phyloP scores from a whole-genome alignment of 306 rosid species.

The Cucurbita moschata region DNA sequence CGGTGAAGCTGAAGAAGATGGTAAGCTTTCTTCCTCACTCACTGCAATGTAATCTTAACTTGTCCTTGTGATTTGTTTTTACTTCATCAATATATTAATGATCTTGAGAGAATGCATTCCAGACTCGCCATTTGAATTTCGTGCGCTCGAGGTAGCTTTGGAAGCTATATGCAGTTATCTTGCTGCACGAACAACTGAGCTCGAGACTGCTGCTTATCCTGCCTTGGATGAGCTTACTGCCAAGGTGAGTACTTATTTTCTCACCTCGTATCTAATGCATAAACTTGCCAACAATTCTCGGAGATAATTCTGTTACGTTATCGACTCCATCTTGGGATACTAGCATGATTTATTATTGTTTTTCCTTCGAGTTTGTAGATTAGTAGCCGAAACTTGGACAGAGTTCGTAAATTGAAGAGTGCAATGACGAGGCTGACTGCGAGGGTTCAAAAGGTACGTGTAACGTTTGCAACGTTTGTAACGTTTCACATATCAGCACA shows the following conservation, averaged over 20 bases:
- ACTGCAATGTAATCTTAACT: not conserved
- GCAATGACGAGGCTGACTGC: constrained; percentile 98
- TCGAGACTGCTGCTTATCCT: constrained; percentile 92
- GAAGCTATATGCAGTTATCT: constrained; percentile 95
- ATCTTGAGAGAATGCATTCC: constrained; percentile 23
- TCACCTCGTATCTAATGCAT: not conserved
- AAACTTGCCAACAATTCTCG: not conserved
- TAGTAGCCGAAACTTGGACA: constrained; percentile 91
- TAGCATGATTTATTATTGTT: not conserved
- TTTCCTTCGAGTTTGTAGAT: constrained; percentile 35
- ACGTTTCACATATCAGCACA: not conserved
- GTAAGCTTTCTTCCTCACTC: constrained; percentile 19
- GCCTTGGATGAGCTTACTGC: constrained; percentile 91
- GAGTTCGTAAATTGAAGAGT: constrained; percentile 91
- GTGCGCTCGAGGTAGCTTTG: constrained; percentile 89
- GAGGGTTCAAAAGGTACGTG: constrained; percentile 79
- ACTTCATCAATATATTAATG: constrained; percentile 14
- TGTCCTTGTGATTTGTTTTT: constrained; percentile 2
- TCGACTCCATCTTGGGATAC: not conserved
- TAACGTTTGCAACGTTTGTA: not conserved
- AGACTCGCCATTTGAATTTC: constrained; percentile 96
- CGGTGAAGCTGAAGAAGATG: constrained; percentile 71
- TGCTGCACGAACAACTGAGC: constrained; percentile 82
- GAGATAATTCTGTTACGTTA: not conserved
- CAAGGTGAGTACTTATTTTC: constrained; percentile 35